Evolutionary conservation across 768 basidiomycete genomes (phyloP).

Genomic region (Serpula lacrymans): DNA sequence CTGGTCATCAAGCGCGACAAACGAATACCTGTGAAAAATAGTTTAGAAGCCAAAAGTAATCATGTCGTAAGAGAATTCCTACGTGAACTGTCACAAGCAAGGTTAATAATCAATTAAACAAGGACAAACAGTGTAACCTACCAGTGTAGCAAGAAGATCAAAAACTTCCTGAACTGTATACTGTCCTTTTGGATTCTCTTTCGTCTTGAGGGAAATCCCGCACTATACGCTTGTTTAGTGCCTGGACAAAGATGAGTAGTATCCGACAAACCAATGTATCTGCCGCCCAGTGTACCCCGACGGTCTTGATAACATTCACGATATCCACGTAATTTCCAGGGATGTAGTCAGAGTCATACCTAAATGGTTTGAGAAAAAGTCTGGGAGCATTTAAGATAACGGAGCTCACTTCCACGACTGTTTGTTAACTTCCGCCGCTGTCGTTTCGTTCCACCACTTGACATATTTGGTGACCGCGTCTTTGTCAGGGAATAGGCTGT

Average conservation of each 20-base stretch:
- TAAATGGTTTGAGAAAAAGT: too few relatives aligned
- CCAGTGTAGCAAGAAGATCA: slow-evolving; percentile 37
- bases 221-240: slow-evolving; percentile 21
- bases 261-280: slow-evolving; percentile 30
- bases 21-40: slow-evolving; percentile 21
- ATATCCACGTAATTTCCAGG: slow-evolving; percentile 42
- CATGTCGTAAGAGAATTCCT: not conserved
- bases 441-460: slow-evolving; percentile 26
- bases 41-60: slow-evolving; percentile 23
- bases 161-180: slow-evolving; percentile 47
- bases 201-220: slow-evolving; percentile 46
- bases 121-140: slow-evolving; percentile 8
- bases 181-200: slow-evolving; percentile 38
- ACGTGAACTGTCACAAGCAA: not conserved
- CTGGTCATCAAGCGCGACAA: slow-evolving; percentile 28
- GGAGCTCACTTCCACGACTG: slow-evolving; percentile 33
- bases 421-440: slow-evolving; percentile 28
- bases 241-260: not conserved
- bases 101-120: not conserved
- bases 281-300: slow-evolving; percentile 38
- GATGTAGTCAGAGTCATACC: too few relatives aligned
- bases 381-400: too few relatives aligned
- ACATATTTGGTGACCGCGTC: slow-evolving; percentile 26
- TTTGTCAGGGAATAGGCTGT: slow-evolving; percentile 35
- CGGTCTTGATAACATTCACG: slow-evolving; percentile 47